Conservation (phyloP, 192 early-diverging fungal genomes). For the Umbelopsis vinacea region DNA sequence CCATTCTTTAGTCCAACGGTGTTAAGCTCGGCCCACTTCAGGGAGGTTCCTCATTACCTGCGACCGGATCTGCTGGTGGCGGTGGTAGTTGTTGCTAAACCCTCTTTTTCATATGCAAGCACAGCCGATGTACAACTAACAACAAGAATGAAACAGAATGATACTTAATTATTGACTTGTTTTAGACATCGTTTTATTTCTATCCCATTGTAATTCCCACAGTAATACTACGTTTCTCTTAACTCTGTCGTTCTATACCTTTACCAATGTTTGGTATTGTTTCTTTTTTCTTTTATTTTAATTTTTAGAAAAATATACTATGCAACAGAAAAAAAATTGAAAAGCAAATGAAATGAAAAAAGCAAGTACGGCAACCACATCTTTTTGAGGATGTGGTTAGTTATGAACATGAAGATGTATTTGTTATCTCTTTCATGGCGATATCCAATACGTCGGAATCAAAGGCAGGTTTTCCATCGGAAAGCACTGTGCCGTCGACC, state of each 20-base stretch:
- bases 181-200: not conserved
- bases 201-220: constrained; percentile 17
- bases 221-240: constrained; percentile 5
- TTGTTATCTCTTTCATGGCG: not conserved
- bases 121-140: constrained; percentile 4
- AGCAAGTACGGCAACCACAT: not conserved
- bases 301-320: not conserved
- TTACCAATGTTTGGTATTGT: not conserved
- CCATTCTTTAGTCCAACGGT: not conserved
- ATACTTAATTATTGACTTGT: not conserved
- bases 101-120: not conserved
- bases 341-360: not conserved
- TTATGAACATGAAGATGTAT: constrained; percentile 2
- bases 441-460: not conserved
- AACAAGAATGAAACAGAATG: not conserved
- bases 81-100: constrained; percentile 15
- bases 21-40: constrained; percentile 13
- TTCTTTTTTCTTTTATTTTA: no score
- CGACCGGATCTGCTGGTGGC: constrained; percentile 6
- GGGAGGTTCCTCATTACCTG: constrained; percentile 6
- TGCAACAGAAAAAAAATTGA: constrained; percentile 3
- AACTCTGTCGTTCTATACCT: not conserved
- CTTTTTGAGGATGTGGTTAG: no score
- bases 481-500: constrained; percentile 23
- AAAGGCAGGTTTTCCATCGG: constrained; percentile 24